Evolutionary conservation across 169 alveolate genomes (phyloP), one percentile per base, ranked within the genome.

Genomic region (Perkinsus olseni): DNA sequence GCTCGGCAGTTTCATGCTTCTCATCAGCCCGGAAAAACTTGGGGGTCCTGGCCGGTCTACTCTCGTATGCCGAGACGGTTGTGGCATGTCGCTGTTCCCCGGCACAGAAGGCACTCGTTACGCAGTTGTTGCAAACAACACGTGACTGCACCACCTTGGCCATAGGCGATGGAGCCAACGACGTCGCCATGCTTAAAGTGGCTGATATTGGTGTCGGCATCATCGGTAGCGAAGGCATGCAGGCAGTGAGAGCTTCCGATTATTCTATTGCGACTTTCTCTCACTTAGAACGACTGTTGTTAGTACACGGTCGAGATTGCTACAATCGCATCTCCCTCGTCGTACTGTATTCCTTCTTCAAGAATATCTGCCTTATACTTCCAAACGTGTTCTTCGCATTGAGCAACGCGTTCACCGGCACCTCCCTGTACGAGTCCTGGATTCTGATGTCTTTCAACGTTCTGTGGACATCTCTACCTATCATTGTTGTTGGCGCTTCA

Each of bases 161-260:
- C 38, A 96, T 98, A 40, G 99, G 99, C 21, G 99, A 99, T 95
- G 99, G 99, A 28, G 99, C 99, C 38, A 99, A 99, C 96, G 99
- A 99, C 96, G 99, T 98, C 34, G 97, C 98, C 74, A 99, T 99
- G 99, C 98, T 99, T 39, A 97, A 97, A 96, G 98, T 97, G 94
- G 82, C 82, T 62, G 95, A 98, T 94, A 98, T 98, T 28, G 99
- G 99, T 4, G 98, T 98, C 13, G 99, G 99, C 28, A 96, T 97
- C 38, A 96, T 96, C 91, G 99, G 99, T 11, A 95, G 97, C 90
- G 99, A 98, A 95, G 99, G 99, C 10, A 94, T 97, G 93, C 98
- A 97, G 93, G 99, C 99, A 0, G 95, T 95, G 38, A 95, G 96
- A 93, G 95, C 97, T 4, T 96, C 98, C 10, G 99, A 97, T 74